phyloP scores from a whole-genome alignment of 257 asterid species.

The Anisodus acutangulus region DNA sequence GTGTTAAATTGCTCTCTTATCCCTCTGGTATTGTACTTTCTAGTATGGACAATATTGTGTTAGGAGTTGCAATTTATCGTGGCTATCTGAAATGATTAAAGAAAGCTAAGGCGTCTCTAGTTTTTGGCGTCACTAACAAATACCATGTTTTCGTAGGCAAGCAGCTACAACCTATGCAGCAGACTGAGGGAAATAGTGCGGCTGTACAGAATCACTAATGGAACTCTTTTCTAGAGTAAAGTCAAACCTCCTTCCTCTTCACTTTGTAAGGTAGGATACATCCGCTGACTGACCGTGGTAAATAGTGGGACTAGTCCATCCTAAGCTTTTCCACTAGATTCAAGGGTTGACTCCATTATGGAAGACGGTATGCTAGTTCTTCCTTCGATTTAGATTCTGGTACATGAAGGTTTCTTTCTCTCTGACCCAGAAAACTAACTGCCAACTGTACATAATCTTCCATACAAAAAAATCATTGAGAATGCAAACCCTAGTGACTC shows the following conservation, averaged over 20 bases:
- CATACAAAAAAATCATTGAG: constrained; percentile 1
- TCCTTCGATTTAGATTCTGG: constrained; percentile 21
- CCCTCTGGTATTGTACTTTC: neutral
- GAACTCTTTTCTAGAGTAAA: constrained; percentile 11
- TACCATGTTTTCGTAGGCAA: constrained; percentile 18
- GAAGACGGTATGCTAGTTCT: constrained; percentile 6
- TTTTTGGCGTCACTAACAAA: constrained; percentile 13
- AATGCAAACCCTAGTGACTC: constrained; percentile 14
- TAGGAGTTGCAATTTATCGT: neutral
- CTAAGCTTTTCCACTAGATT: constrained; percentile 10
- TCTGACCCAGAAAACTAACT: constrained; percentile 3
- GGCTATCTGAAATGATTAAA: constrained; percentile 20
- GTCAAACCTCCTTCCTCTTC: neutral
- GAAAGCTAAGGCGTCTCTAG: neutral
- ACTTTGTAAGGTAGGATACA: constrained; percentile 26
- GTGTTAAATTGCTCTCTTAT: neutral
- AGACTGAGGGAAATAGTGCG: constrained; percentile 23
- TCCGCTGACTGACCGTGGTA: neutral
- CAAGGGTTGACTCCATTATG: neutral
- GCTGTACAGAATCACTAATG: constrained; percentile 23
- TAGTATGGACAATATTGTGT: neutral
- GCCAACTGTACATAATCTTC: constrained; percentile 20
- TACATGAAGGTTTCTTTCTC: constrained; percentile 15
- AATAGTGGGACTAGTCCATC: neutral
- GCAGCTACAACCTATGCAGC: constrained; percentile 20